Conservation (phyloP, 345 rosid genomes). For the Gynandropsis gynandra region DNA sequence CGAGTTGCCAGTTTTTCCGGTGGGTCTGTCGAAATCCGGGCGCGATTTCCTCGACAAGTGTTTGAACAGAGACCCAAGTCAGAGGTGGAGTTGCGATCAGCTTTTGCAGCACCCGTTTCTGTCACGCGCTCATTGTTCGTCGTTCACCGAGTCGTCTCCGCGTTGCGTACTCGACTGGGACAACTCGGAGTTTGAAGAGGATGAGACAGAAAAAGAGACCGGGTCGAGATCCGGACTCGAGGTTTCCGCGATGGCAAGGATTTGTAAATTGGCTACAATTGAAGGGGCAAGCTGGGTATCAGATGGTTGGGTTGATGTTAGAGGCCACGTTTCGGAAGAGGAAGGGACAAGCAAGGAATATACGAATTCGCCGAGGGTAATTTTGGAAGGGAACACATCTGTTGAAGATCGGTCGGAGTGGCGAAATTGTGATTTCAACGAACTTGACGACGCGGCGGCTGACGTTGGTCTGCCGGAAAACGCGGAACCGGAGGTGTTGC, state of each 20-base stretch:
- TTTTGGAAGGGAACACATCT: slow-evolving; percentile 3
- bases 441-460: background rate
- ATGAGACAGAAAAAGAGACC: slow-evolving; percentile 18
- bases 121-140: slow-evolving; percentile 15
- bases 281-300: slow-evolving; percentile 46
- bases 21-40: slow-evolving; percentile 39
- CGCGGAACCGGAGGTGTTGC: slow-evolving; percentile 13
- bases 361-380: slow-evolving; percentile 7
- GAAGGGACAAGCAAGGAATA: slow-evolving; percentile 22
- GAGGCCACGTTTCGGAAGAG: slow-evolving; percentile 23
- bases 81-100: slow-evolving; percentile 72
- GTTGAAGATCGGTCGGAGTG: too few relatives aligned
- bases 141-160: slow-evolving; percentile 44
- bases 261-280: slow-evolving; percentile 30
- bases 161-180: slow-evolving; percentile 66
- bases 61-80: slow-evolving; percentile 38
- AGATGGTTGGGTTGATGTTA: slow-evolving; percentile 50
- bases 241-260: slow-evolving; percentile 28
- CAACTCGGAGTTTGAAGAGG: slow-evolving; percentile 26
- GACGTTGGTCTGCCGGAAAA: slow-evolving; percentile 8
- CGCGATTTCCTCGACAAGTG: slow-evolving; percentile 61
- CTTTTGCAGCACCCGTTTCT: slow-evolving; percentile 62
- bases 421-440: too few relatives aligned
- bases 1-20: slow-evolving; percentile 42
- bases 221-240: background rate